phyloP scores from a whole-genome alignment of 495 filamentous ascomycete species.

The Podospora didyma region DNA sequence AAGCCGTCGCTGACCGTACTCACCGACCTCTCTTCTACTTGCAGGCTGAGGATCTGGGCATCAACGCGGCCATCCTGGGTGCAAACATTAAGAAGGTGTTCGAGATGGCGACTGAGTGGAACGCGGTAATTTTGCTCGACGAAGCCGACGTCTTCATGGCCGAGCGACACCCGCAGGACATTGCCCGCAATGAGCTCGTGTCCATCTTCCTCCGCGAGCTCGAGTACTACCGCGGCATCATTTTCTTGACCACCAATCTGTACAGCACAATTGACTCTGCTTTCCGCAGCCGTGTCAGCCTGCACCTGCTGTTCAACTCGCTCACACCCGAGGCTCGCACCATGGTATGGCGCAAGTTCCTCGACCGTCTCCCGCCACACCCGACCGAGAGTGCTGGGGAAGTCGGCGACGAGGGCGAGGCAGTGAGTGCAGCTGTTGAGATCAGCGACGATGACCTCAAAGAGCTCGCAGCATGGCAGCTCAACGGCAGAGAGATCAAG shows the following conservation, averaged over 20 bases:
- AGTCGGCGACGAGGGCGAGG: neutral
- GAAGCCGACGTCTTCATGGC: conserved; percentile 52
- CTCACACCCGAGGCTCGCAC: conserved; percentile 23
- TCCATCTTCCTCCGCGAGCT: conserved; percentile 50
- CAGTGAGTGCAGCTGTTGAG: conserved; percentile 18
- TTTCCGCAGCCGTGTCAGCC: conserved; percentile 30
- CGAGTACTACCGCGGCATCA: conserved; percentile 52
- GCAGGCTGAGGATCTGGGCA: conserved; percentile 52
- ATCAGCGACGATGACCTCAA: conserved; percentile 42
- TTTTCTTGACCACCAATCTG: conserved; percentile 51
- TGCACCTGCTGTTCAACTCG: conserved; percentile 29
- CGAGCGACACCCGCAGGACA: conserved; percentile 40
- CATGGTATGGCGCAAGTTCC: conserved; percentile 31
- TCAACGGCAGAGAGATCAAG: conserved; percentile 65
- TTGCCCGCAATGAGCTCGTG: conserved; percentile 51
- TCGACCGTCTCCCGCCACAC: conserved; percentile 14
- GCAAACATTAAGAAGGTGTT: conserved; percentile 48
- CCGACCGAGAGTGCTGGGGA: neutral
- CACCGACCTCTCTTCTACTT: conserved; percentile 49
- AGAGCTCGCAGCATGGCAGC: conserved; percentile 37
- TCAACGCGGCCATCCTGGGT: conserved; percentile 41
- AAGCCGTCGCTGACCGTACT: conserved; percentile 47
- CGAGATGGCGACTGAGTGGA: conserved; percentile 48
- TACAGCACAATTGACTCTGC: conserved; percentile 33
- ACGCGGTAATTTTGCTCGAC: conserved; percentile 50